Evolutionary conservation across 106 monocot genomes (phyloP), one percentile per base, ranked within the genome.

Genomic region (Iris macrosiphon): DNA sequence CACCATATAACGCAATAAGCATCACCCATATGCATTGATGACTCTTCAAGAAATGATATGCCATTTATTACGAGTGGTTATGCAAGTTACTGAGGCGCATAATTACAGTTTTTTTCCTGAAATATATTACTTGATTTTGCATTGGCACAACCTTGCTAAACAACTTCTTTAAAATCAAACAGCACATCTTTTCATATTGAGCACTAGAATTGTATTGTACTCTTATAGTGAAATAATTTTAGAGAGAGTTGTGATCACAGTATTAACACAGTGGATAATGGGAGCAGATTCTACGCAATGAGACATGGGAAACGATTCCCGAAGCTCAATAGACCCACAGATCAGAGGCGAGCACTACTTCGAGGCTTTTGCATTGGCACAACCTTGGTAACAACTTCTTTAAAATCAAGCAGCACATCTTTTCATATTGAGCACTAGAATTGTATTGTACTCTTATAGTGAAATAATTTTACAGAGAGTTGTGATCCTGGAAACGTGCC

Each of bases 301-400:
- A 69, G 87, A 52, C 98, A 99, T 69, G 98, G 98, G 43, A 87
- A 41, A 41, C 91, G 78, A 40, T 78, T 99, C 3, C 82, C 98
- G 50, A 87, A 78, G 56, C 91, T 99, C 28, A 99, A 87, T 59
- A 70, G 91, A 40, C 98, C 98, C 16, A 83, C 98, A 9, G 98
- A 99, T 73, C 98, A 99, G 64, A 64, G 98, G 17, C 66, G 61
- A 34, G 98, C 98, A 25, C 55, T 99, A 20, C 56, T 99, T 34
- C 98, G 98, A 48, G 68, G 84, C 33, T 81, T 99, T n/a, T n/a
- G n/a, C n/a, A n/a, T n/a, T n/a, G n/a, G n/a, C n/a, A n/a, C n/a
- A n/a, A n/a, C n/a, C n/a, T n/a, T n/a, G n/a, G n/a, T n/a, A n/a
- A n/a, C n/a, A n/a, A n/a, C n/a, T n/a, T n/a, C n/a, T n/a, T n/a